Conservation (phyloP, 1,284 basidiomycete species). For the Apiotrichum montevideense region DNA sequence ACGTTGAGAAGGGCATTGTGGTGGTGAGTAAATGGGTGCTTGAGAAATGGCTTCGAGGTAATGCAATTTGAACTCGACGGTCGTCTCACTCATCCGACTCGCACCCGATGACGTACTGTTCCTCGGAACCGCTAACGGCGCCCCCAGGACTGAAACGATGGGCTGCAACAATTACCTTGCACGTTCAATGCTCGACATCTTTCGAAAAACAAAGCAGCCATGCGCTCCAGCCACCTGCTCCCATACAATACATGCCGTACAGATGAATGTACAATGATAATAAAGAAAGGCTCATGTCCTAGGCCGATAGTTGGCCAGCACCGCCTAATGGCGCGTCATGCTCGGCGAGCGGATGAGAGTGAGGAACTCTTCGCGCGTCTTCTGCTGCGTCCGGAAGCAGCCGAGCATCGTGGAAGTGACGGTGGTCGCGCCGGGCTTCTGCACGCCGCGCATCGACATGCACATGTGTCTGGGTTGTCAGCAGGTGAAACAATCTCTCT, state of each 20-base stretch:
- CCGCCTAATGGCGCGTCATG: slow-evolving; percentile 28
- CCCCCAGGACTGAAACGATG: no score
- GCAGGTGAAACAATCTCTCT: not conserved
- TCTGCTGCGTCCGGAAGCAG: slow-evolving; percentile 92
- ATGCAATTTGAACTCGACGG: no score
- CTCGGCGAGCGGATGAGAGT: slow-evolving; percentile 37
- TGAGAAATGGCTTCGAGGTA: no score
- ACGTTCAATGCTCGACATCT: no score
- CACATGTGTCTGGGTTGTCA: slow-evolving; percentile 73
- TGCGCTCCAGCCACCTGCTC: not conserved
- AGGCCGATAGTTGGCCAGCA: not conserved
- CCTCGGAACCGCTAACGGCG: no score
- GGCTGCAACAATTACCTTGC: no score
- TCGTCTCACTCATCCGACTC: no score
- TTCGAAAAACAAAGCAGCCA: no score
- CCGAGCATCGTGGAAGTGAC: slow-evolving; percentile 99
- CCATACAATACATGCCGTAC: slow-evolving; percentile 15
- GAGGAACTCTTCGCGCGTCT: slow-evolving; percentile 80
- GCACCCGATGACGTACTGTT: no score
- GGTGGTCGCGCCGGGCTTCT: slow-evolving; percentile 93
- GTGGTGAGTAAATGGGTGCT: no score
- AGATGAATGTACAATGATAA: slow-evolving; percentile 21
- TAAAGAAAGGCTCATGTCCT: not conserved
- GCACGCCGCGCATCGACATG: slow-evolving; percentile 99
- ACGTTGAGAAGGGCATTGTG: no score